Percentiles rank a stretch among this genome's conserved stretches.
Conservation (phyloP, 2,329 filamentous ascomycete genomes). For the Colletotrichum sp. region DNA sequence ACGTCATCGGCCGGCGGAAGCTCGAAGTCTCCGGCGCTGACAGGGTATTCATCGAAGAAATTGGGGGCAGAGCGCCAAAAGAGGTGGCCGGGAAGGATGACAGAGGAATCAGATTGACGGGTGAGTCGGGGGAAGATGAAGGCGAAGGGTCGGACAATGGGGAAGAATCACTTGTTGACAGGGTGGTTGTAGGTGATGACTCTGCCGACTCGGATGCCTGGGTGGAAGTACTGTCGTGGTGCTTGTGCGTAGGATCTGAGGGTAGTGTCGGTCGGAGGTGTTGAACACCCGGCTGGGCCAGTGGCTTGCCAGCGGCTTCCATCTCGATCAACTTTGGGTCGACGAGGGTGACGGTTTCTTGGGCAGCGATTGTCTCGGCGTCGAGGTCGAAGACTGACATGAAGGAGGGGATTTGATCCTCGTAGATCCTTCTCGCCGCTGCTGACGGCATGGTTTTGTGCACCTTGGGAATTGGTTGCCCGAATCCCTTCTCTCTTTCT, state of each 20-base stretch:
- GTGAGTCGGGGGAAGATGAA: slow-evolving; percentile 90
- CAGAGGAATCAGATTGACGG: slow-evolving; percentile 74
- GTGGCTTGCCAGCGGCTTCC: slow-evolving; percentile 40
- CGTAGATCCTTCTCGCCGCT: slow-evolving; percentile 64
- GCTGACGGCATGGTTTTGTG: slow-evolving; percentile 63
- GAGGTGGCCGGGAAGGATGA: slow-evolving; percentile 70
- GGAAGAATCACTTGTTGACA: slow-evolving; percentile 91
- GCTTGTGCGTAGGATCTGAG: slow-evolving; percentile 65
- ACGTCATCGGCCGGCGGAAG: slow-evolving; percentile 67
- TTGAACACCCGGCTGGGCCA: slow-evolving; percentile 39
- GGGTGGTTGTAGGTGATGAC: slow-evolving; percentile 92
- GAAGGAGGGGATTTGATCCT: slow-evolving; percentile 76
- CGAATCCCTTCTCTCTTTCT: slow-evolving; percentile 20
- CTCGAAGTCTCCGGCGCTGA: slow-evolving; percentile 44
- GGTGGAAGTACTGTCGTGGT: slow-evolving; percentile 79
- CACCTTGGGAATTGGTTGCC: slow-evolving; percentile 18
- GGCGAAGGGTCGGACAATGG: slow-evolving; percentile 90
- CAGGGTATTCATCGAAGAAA: slow-evolving; percentile 50
- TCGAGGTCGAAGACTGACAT: slow-evolving; percentile 78
- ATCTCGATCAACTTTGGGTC: slow-evolving; percentile 58
- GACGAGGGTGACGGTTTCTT: slow-evolving; percentile 58
- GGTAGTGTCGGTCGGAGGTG: slow-evolving; percentile 44
- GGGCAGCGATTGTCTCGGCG: slow-evolving; percentile 57
- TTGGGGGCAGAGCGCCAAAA: slow-evolving; percentile 49
- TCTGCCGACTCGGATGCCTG: slow-evolving; percentile 84